phyloP scores from a whole-genome alignment of 2,329 filamentous ascomycete genomes.

The Aspergillus pseudotamarii region DNA sequence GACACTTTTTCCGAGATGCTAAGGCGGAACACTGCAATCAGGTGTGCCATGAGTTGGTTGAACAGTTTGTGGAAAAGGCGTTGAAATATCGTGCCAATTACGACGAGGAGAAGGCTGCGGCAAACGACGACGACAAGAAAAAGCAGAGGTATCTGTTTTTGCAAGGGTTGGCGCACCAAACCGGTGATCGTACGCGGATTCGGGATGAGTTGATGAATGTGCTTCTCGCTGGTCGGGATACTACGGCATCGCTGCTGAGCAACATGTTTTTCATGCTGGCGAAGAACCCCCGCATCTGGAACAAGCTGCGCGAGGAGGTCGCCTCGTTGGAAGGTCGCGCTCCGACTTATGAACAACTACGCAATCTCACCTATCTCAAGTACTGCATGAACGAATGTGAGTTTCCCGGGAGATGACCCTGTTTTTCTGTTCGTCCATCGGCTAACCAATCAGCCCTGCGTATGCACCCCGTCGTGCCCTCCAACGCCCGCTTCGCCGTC shows the following conservation, averaged over 20 bases:
- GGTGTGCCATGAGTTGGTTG: conserved; percentile 37
- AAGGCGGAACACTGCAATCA: conserved; percentile 34
- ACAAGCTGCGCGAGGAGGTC: conserved; percentile 38
- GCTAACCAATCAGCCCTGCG: conserved; percentile 35
- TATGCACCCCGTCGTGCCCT: conserved; percentile 46
- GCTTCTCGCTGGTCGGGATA: conserved; percentile 56
- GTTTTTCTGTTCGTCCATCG: background rate
- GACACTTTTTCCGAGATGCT: conserved; percentile 19
- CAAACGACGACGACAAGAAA: conserved; percentile 9
- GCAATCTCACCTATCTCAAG: conserved; percentile 27
- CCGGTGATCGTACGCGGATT: conserved; percentile 46
- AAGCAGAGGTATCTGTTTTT: conserved; percentile 48
- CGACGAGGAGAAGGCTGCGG: conserved; percentile 20
- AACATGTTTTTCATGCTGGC: conserved; percentile 52
- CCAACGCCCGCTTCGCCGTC: conserved; percentile 42
- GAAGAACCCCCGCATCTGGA: conserved; percentile 39
- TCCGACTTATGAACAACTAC: conserved; percentile 27
- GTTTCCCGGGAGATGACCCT: background rate
- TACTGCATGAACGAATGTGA: conserved; percentile 30
- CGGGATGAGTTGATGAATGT: conserved; percentile 53
- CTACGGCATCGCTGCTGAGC: conserved; percentile 48
- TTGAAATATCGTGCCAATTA: conserved; percentile 27
- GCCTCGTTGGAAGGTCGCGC: conserved; percentile 21
- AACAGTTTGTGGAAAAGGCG: conserved; percentile 44
- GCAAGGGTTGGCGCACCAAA: conserved; percentile 48